Evolutionary conservation across 768 basidiomycete genomes (phyloP).

Genomic region (Holtermannia corniformis): DNA sequence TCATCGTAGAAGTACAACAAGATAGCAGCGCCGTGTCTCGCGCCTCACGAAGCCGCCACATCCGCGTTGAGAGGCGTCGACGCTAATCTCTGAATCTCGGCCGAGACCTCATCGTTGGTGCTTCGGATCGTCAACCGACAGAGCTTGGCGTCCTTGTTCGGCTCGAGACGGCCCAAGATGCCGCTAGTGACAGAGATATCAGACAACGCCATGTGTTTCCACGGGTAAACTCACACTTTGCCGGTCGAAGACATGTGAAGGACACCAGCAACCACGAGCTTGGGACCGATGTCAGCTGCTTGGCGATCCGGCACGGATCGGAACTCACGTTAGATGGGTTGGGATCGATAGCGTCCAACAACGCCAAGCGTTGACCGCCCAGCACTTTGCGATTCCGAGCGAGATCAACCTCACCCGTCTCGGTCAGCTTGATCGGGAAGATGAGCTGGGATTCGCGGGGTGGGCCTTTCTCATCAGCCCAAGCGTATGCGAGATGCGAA

Average conservation of each 20-base stretch:
- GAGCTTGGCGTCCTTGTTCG: slow-evolving; percentile 91
- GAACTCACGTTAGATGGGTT: slow-evolving; percentile 66
- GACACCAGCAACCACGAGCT: slow-evolving; percentile 84
- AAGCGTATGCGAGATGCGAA: not conserved
- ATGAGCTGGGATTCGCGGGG: slow-evolving; percentile 84
- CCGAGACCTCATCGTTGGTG: slow-evolving; percentile 76
- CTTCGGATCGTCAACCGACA: slow-evolving; percentile 89
- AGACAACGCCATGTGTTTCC: not conserved
- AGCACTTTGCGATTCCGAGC: slow-evolving; percentile 65
- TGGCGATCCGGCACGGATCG: not conserved
- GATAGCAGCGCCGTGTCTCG: not conserved
- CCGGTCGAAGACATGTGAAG: slow-evolving; percentile 82
- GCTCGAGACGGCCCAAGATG: slow-evolving; percentile 83
- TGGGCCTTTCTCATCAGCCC: slow-evolving; percentile 45
- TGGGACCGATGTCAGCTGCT: not conserved
- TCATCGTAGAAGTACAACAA: not conserved
- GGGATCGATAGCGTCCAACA: slow-evolving; percentile 79
- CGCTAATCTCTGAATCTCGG: slow-evolving; percentile 39
- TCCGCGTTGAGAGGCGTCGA: slow-evolving; percentile 39
- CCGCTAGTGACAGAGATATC: slow-evolving; percentile 44
- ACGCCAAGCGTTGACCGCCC: slow-evolving; percentile 62
- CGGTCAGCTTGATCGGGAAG: slow-evolving; percentile 66
- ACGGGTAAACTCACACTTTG: slow-evolving; percentile 52
- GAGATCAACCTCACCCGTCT: slow-evolving; percentile 61
- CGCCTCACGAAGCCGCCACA: slow-evolving; percentile 17